Evolutionary conservation across 73 alveolate genomes (phyloP).

Genomic region (Paramecium biaurelia): DNA sequence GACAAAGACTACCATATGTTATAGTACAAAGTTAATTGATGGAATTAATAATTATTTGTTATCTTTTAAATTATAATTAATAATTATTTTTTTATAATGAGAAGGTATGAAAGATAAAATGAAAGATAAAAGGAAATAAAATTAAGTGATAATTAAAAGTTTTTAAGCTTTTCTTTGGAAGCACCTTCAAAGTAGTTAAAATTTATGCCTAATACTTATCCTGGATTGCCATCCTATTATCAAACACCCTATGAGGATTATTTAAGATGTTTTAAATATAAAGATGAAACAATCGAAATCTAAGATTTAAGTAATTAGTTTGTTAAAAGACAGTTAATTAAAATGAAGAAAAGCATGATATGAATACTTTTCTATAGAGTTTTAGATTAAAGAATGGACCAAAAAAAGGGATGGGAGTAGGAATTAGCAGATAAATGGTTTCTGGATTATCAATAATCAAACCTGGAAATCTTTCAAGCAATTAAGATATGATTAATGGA

Average conservation of each 20-base stretch:
- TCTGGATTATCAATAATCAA: neutral
- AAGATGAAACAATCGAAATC: constrained; percentile 19
- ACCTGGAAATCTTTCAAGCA: constrained; percentile 5
- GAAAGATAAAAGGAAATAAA: neutral
- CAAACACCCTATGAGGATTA: neutral
- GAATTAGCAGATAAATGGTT: neutral
- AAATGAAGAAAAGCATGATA: neutral
- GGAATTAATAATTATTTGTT: neutral
- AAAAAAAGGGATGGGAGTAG: neutral
- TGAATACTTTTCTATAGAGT: neutral
- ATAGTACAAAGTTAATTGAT: neutral
- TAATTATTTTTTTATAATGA: neutral
- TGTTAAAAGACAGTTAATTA: neutral
- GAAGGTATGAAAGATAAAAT: constrained; percentile 19
- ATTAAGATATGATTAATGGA: neutral
- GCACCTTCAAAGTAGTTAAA: constrained; percentile 38
- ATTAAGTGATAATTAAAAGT: constrained; percentile 14
- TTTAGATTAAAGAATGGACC: neutral
- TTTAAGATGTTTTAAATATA: neutral
- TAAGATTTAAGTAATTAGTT: constrained; percentile 1
- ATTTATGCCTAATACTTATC: constrained; percentile 44
- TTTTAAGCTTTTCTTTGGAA: constrained; percentile 1
- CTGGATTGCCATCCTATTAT: constrained; percentile 21
- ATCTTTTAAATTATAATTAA: neutral
- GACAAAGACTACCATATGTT: neutral